These are phyloP conservation scores for Globisporangium heterothallicum DNA, from an alignment of 352 stramenopile genomes.

Conservation along the genomic window DNA sequence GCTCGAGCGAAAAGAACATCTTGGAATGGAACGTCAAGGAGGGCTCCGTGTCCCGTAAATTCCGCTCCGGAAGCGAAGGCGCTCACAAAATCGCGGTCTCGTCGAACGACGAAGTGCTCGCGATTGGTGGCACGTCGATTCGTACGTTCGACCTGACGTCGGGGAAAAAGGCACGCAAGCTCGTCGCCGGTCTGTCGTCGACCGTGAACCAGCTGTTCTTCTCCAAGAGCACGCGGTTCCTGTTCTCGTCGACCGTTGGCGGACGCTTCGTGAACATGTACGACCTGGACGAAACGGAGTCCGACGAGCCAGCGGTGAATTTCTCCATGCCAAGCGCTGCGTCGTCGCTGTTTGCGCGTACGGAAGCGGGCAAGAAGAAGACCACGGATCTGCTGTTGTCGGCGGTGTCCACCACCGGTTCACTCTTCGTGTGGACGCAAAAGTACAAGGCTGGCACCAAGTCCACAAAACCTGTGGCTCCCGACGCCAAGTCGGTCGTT, in stretches of 20 bases:
- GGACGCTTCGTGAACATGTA: slow-evolving; percentile 84
- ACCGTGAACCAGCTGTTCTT: slow-evolving; percentile 69
- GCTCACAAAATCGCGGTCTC: slow-evolving; percentile 65
- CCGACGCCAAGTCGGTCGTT: slow-evolving; percentile 35
- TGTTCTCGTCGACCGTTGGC: slow-evolving; percentile 65
- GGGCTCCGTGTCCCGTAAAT: slow-evolving; percentile 50
- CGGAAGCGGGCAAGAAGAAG: slow-evolving; percentile 49
- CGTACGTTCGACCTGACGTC: slow-evolving; percentile 73
- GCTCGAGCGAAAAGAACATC: slow-evolving; percentile 68
- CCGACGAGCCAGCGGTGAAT: slow-evolving; percentile 66
- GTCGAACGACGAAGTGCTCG: slow-evolving; percentile 52
- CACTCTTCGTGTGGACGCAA: slow-evolving; percentile 69
- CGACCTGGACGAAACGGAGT: slow-evolving; percentile 51
- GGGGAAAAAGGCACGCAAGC: slow-evolving; percentile 74
- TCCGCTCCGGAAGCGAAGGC: slow-evolving; percentile 48
- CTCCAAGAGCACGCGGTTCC: slow-evolving; percentile 51
- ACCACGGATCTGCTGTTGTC: slow-evolving; percentile 62
- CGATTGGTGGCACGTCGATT: slow-evolving; percentile 54
- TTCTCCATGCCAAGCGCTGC: slow-evolving; percentile 68
- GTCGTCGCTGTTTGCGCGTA: slow-evolving; percentile 38
- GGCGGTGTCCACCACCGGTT: slow-evolving; percentile 49
- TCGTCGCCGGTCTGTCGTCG: slow-evolving; percentile 68
- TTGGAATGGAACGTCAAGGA: slow-evolving; percentile 71
- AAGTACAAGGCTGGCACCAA: slow-evolving; percentile 52
- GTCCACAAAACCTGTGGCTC: slow-evolving; percentile 61